These are phyloP conservation scores for Cladosporium sp. DNA, from an alignment of 2,329 filamentous ascomycete genomes.

Conservation along the genomic window DNA sequence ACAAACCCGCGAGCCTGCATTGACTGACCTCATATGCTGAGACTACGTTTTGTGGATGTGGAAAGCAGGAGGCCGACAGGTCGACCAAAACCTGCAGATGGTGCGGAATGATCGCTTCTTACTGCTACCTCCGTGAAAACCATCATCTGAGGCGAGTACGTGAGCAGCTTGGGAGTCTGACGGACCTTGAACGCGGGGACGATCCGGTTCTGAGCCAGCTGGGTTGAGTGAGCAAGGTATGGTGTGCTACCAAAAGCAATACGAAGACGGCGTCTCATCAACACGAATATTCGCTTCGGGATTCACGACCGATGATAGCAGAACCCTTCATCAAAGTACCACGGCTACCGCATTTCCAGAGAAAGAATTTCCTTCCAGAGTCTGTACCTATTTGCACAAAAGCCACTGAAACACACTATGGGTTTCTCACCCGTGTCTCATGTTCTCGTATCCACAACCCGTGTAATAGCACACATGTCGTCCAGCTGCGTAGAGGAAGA, in stretches of 20 bases:
- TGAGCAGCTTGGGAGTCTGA: background rate
- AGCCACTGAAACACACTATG: too few relatives aligned
- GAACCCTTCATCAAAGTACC: too few relatives aligned
- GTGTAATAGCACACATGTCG: too few relatives aligned
- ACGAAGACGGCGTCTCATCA: background rate
- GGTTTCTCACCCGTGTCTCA: too few relatives aligned
- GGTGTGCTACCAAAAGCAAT: background rate
- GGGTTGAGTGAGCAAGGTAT: background rate
- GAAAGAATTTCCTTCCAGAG: background rate
- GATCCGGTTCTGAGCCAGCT: conserved; percentile 13
- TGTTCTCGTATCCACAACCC: too few relatives aligned
- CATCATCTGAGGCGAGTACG: background rate
- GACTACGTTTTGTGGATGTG: background rate
- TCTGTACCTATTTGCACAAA: background rate
- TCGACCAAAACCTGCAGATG: background rate
- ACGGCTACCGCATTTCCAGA: background rate
- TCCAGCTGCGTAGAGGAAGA: too few relatives aligned
- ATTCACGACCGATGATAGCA: background rate
- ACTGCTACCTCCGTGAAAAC: background rate
- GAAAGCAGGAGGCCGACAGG: background rate
- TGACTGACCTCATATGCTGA: too few relatives aligned
- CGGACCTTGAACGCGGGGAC: background rate
- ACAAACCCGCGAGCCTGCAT: too few relatives aligned
- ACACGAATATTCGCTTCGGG: background rate
- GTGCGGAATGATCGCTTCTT: background rate